Evolutionary conservation across 257 asterid genomes (phyloP), one percentile per base, ranked within the genome.

Genomic region (Sherardia arvensis): DNA sequence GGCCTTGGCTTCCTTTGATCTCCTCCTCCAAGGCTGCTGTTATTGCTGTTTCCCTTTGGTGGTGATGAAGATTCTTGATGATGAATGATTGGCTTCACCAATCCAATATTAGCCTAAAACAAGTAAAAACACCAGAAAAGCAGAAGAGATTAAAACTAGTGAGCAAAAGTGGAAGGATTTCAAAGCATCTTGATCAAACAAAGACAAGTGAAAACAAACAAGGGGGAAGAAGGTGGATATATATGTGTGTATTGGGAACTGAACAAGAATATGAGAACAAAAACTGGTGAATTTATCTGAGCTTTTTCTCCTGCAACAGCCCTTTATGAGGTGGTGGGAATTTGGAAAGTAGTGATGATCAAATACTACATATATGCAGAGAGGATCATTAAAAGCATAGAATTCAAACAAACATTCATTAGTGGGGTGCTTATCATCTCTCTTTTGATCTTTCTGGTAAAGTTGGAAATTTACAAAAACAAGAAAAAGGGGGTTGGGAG

Each of bases 1-100:
- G 98, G 90, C 68, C 96, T 76, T 53, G 91, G 83, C 72, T 85
- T 87, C 70, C 82, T 85, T 29, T 83, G 51, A 43, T 43, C 51
- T 4, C 51, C 51, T 4, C 51, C 51, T 4, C 51, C 51, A 43
- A 14, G 5, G 8, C 1, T 43, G 51, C 71, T 11, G 8, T 26
- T 17, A 17, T 3, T 43, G 51, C 71, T 11, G 8, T 26, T 8
- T 5, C 33, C 14, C 25, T 18, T 21, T n/a, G 56, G 56, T 17
- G 55, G 11, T 49, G 56, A 20, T 55, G 79, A 48, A 58, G 34
- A 67, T 71, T 82, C 84, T 26, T 55, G 61, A 27, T 56, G 61
- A 59, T 43, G 51, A 43, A 43, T 43, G 3, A 68, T 75, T 48
- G 66, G 25, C 45, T 79, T 79, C 57, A 63, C 72, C 47, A 76